phyloP scores from a whole-genome alignment of 352 stramenopile genomes.

The Plasmopara viticola region DNA sequence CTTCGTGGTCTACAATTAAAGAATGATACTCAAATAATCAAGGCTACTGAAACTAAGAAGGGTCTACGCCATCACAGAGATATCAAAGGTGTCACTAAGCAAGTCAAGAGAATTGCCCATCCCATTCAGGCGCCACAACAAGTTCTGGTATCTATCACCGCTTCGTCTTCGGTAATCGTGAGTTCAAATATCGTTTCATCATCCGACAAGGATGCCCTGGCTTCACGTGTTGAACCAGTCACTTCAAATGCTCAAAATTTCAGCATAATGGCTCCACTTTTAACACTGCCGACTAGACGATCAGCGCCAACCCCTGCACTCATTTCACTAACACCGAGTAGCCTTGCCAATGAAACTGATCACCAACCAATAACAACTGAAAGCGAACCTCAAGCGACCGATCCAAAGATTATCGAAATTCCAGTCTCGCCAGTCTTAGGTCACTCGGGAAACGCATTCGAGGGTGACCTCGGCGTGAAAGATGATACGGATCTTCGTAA shows the following conservation, averaged over 20 bases:
- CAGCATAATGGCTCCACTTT: not conserved
- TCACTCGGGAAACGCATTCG: not conserved
- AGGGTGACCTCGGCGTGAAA: not conserved
- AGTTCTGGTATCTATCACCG: not conserved
- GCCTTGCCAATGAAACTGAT: not conserved
- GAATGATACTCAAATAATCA: conserved; percentile 5
- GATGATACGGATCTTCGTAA: not conserved
- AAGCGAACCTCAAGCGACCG: not conserved
- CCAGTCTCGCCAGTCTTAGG: conserved; percentile 3
- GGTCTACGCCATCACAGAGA: conserved; percentile 1
- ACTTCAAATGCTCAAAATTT: not conserved
- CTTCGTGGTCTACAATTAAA: conserved; percentile 7
- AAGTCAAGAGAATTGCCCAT: not conserved
- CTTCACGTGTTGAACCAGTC: not conserved
- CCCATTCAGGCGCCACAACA: not conserved
- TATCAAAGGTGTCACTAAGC: not conserved
- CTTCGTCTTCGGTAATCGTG: not conserved
- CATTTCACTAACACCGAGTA: not conserved
- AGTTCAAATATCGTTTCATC: not conserved
- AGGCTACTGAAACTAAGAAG: conserved; percentile 15
- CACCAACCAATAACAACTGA: conserved; percentile 1
- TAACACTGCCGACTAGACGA: not conserved
- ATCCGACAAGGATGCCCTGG: not conserved
- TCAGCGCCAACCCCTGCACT: not conserved
- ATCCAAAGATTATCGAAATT: not conserved